Evolutionary conservation across 352 stramenopile genomes (phyloP).

Genomic region (Phytophthora fragariae): DNA sequence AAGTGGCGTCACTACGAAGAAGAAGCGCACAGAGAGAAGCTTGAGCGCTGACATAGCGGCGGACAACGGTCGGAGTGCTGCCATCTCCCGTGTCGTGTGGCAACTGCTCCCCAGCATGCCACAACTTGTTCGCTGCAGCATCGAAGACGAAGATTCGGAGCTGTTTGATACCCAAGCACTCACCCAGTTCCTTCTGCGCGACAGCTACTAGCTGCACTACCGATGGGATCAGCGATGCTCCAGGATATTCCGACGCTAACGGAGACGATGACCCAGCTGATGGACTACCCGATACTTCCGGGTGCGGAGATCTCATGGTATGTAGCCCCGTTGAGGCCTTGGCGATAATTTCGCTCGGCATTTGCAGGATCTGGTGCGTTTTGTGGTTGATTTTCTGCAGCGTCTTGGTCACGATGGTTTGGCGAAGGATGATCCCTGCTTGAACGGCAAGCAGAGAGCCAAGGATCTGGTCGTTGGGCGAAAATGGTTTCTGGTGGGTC

Average conservation of each 20-base stretch:
- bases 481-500: conserved; percentile 73
- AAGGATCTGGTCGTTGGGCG: conserved; percentile 78
- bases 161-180: conserved; percentile 73
- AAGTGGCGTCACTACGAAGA: conserved; percentile 21
- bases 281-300: not conserved
- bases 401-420: conserved; percentile 53
- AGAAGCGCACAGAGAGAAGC: conserved; percentile 64
- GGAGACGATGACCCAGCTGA: not conserved
- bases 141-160: conserved; percentile 74
- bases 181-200: conserved; percentile 60
- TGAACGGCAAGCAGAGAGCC: conserved; percentile 66
- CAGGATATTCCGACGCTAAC: conserved; percentile 3
- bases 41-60: conserved; percentile 66
- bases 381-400: conserved; percentile 70
- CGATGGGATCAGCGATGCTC: conserved; percentile 21
- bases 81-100: conserved; percentile 17
- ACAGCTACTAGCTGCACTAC: conserved; percentile 61
- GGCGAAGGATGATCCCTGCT: conserved; percentile 61
- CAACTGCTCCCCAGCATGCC: conserved; percentile 51
- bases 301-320: not conserved
- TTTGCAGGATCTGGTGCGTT: conserved; percentile 59
- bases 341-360: conserved; percentile 52
- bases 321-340: conserved; percentile 28
- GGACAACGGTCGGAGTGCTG: conserved; percentile 35
- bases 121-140: conserved; percentile 53